These are phyloP conservation scores for Alloteropsis angusta DNA, from an alignment of 202 grass and related monocot genomes.

Conservation along the genomic window DNA sequence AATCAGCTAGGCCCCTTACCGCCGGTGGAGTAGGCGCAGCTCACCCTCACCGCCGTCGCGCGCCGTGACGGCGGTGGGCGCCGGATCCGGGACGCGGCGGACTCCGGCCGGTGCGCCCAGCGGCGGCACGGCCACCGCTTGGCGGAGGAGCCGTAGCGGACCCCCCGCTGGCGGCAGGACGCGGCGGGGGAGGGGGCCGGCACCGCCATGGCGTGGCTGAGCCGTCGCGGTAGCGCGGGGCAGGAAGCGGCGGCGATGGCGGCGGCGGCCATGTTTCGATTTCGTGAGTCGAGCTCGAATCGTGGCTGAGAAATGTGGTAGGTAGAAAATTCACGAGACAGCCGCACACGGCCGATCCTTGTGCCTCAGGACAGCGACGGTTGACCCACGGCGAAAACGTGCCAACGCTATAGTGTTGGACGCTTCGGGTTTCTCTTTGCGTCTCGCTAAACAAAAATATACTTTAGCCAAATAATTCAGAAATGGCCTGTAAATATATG, in stretches of 20 bases:
- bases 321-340: slow-evolving; percentile 1
- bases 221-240: slow-evolving; percentile 12
- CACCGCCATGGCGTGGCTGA: not conserved
- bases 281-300: not conserved
- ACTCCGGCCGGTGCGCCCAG: slow-evolving; percentile 14
- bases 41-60: slow-evolving; percentile 7
- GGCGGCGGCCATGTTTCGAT: slow-evolving; percentile 26
- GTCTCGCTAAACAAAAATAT: not conserved
- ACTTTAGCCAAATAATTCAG: no score
- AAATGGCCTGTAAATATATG: no score
- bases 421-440: not conserved
- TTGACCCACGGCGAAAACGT: not conserved
- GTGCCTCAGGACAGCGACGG: not conserved
- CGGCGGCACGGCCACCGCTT: slow-evolving; percentile 22
- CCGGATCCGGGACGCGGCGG: slow-evolving; percentile 12
- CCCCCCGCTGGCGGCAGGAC: not conserved
- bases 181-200: not conserved
- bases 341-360: not conserved
- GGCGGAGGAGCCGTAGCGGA: slow-evolving; percentile 18
- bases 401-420: not conserved
- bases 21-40: slow-evolving; percentile 29
- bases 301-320: slow-evolving; percentile 22
- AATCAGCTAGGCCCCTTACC: slow-evolving; percentile 22
- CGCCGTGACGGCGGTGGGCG: not conserved
- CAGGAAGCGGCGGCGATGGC: slow-evolving; percentile 9